Evolutionary conservation across 345 rosid species (phyloP), one percentile per base, ranked within the genome.

Genomic region (Kandelia obovata): DNA sequence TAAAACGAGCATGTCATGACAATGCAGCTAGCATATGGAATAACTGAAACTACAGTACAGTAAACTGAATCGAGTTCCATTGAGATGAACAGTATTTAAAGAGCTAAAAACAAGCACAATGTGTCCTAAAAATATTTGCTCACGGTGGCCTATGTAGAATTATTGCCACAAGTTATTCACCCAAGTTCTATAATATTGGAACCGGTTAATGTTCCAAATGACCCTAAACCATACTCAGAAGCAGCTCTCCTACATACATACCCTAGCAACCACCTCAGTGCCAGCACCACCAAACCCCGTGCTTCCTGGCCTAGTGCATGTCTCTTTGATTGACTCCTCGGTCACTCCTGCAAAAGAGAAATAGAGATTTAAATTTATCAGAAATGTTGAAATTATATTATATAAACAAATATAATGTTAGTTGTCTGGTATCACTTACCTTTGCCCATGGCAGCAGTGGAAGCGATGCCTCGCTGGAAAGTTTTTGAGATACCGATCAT

Each of bases 401-500:
- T 11, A 8, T 21, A 27, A 21, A 7, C 7, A 35, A 39, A 39
- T 10, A 39, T 39, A 11, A 39, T 39, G 2, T 39, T 39, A 11
- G 47, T 10, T 11, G 47, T 39, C 10, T 0, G 47, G 7, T 9
- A 10, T 39, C 15, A 32, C 75, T 79, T 85, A 79, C 98, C 99
- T 89, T 90, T 92, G 75, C 92, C 97, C 99, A 96, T 92, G 28
- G 98, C 99, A 53, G 98, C 95, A 58, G 97, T 92, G 70, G 99
- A 92, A 55, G 98, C 87, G 39, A 92, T 90, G 61, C 99, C 99
- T 68, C 99, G 97, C 79, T 92, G 97, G 55, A 96, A 74, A 4
- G 91, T 85, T 85, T 86, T 84, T 96, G 62, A 92, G 96, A 59
- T 96, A 96, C 78, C 87, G 74, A 64, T 90, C 97, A 69, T 92